Evolutionary conservation across 2,329 filamentous ascomycete genomes (phyloP).

Genomic region (Sordariomycetes sp.): DNA sequence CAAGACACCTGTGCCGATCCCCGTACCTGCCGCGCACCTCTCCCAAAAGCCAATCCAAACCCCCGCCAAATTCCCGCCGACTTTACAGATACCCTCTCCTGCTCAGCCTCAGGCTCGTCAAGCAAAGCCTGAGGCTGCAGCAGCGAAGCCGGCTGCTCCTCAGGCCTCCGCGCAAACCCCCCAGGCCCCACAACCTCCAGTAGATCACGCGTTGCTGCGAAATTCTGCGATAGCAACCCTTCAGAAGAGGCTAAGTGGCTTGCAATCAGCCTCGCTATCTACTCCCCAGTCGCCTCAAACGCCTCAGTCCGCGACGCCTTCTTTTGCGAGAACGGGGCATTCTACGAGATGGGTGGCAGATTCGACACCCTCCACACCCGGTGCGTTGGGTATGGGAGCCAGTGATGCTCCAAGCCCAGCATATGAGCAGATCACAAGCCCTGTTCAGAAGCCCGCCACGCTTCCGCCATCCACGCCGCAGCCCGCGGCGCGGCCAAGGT

Average conservation of each 20-base stretch:
- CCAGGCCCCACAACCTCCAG: not conserved
- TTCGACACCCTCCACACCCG: slow-evolving; percentile 48
- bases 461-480: slow-evolving; percentile 21
- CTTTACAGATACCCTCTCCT: not conserved
- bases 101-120: slow-evolving; percentile 1
- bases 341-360: slow-evolving; percentile 50
- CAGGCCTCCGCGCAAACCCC: not conserved
- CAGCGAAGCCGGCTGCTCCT: not conserved
- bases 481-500: slow-evolving; percentile 16
- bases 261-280: not conserved
- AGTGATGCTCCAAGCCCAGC: slow-evolving; percentile 37
- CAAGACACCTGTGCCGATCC: not conserved
- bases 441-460: slow-evolving; percentile 28
- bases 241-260: not conserved
- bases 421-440: slow-evolving; percentile 46
- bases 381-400: slow-evolving; percentile 17
- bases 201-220: not conserved
- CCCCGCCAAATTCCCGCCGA: not conserved
- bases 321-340: slow-evolving; percentile 20
- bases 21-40: not conserved
- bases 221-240: slow-evolving; percentile 1
- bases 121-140: slow-evolving; percentile 3
- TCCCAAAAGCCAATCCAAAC: not conserved
- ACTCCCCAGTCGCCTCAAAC: slow-evolving; percentile 3
- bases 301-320: slow-evolving; percentile 8